Evolutionary conservation across 2,329 filamentous ascomycete species (phyloP).

Genomic region (Phaeosphaeria sp.): DNA sequence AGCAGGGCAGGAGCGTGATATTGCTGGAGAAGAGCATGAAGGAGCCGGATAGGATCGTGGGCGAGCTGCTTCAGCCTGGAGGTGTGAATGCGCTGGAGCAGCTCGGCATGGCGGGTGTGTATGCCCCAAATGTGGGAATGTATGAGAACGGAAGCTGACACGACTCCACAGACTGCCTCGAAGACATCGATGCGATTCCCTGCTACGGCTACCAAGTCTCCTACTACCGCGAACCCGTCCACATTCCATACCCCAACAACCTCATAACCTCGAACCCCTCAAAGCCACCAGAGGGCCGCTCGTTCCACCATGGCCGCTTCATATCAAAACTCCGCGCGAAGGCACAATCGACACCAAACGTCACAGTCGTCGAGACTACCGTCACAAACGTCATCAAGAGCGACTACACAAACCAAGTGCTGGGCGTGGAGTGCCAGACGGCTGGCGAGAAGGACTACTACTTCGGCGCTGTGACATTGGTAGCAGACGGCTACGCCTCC

Average conservation of each 20-base stretch:
- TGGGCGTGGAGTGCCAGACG: constrained; percentile 82
- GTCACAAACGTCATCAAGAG: constrained; percentile 77
- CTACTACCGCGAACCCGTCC: constrained; percentile 75
- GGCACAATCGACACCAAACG: constrained; percentile 77
- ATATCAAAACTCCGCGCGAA: constrained; percentile 80
- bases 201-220: constrained; percentile 88
- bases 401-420: constrained; percentile 71
- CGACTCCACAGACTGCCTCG: constrained; percentile 69
- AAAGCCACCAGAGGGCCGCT: constrained; percentile 69
- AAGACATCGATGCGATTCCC: constrained; percentile 84
- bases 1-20: constrained; percentile 89
- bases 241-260: constrained; percentile 79
- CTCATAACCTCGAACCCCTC: constrained; percentile 47
- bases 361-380: constrained; percentile 90
- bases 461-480: constrained; percentile 86
- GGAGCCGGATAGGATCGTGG: constrained; percentile 94
- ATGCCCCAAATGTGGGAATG: neutral
- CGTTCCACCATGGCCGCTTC: constrained; percentile 95
- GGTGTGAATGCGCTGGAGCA: constrained; percentile 81
- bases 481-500: constrained; percentile 91
- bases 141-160: constrained; percentile 11
- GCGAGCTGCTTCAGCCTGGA: constrained; percentile 92
- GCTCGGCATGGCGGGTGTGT: constrained; percentile 69
- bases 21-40: constrained; percentile 88
- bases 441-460: constrained; percentile 72